Evolutionary conservation across 139 green algal species (phyloP), one percentile per base, ranked within the genome.

Genomic region (Closterium sp.): DNA sequence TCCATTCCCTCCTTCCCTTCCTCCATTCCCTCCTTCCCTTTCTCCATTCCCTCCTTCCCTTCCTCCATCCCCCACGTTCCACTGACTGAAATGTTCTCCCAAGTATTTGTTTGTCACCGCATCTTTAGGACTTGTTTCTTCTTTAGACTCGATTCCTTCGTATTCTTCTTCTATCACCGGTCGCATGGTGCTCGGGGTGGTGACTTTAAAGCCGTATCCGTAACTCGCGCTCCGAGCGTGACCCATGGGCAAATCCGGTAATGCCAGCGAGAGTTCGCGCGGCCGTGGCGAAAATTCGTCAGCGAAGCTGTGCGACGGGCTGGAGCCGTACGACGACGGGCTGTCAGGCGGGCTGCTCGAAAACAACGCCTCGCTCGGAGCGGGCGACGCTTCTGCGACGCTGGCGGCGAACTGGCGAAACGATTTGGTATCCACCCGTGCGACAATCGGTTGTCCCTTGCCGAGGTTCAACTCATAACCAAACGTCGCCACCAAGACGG

Each of bases 401-500:
- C 62, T 79, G 17, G 62, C 62, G 62, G 62, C 62, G 62, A 79
- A 79, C 17, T 79, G 62, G 17, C 62, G 62, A 79, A 79, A 79
- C 1, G 62, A 79, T 24, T 79, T 79, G 13, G 62, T 79, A 79
- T 79, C 62, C 62, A 79, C 62, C 62, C 62, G 62, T 79, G 62
- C 62, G 62, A 79, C 62, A 79, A 79, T 27, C 62, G 62, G 13
- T 0, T 79, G 17, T 79, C 70, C 31, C 70, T 73, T 89, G 5
- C 30, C 27, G 1, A 45, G 1, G 34, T 88, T 24, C 28, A 92
- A 28, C 79, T 93, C 29, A 38, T 91, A 93, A 13, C 91, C 91
- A 42, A 94, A 94, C 30, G 91, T 94, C 31, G 88, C 85, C 1
- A 94, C 32, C 2, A 94, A 29, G 2, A n/a, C 29, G 29, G 4